Evolutionary conservation across 345 rosid species (phyloP), one percentile per base, ranked within the genome.

Genomic region (Xanthoceras sorbifolium): DNA sequence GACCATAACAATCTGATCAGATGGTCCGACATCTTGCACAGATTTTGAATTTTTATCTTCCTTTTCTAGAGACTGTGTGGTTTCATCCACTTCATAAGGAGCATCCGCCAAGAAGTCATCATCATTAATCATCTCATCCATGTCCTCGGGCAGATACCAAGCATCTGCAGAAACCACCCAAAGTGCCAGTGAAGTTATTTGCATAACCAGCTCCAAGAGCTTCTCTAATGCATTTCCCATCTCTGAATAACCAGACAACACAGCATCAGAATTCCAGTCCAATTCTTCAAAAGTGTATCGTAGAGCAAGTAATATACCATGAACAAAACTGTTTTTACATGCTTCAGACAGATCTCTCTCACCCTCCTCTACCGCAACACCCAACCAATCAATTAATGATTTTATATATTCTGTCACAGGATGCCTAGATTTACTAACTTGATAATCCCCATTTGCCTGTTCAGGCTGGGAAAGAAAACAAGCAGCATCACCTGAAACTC

Each of bases 81-180:
- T 46, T 44, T 74, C 82, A 77, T 71, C 85, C 79, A 69, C 67
- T 72, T 88, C 89, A 68, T 77, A 82, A 64, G 82, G 79, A 62
- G 74, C 87, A 81, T 84, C 90, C 78, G 85, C 76, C 80, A 85
- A 67, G 77, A 87, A 86, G 73, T 52, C 75, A 82, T 90, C 97
- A 70, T 86, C 93, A 76, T 85, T 92, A 76, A 75, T 79, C 81
- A 90, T 87, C 82, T 92, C 99, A 88, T 93, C 99, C 82, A 90
- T 84, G 83, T 93, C 90, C 80, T 88, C 96, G 18, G 96, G 87
- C 71, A 89, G 88, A 89, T 77, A 83, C 97, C 92, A 91, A 74
- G 98, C 99, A 89, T 95, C 96, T 59, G 98, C 96, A 69, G 99
- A 93, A 78, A 95, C 99, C 80, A 95, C 99, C 93, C 99, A 84